Conservation (phyloP, 1,139 yeast species). For the Kluyveromyces sp. region DNA sequence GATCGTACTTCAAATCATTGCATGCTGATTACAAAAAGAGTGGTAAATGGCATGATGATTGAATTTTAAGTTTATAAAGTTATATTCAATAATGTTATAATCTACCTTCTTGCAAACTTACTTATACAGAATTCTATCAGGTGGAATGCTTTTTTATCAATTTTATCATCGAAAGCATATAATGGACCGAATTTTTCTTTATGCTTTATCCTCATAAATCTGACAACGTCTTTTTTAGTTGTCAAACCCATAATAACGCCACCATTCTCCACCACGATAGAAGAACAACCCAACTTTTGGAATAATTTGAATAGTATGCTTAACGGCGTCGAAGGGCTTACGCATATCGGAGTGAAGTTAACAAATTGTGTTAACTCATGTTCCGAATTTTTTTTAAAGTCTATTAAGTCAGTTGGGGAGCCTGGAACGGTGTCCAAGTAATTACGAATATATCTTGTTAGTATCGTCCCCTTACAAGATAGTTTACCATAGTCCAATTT, state of each 20-base stretch:
- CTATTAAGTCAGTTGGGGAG: not conserved
- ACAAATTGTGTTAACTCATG: constrained; percentile 23
- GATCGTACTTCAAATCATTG: constrained; percentile 56
- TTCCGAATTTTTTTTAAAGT: not conserved
- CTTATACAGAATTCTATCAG: constrained; percentile 9
- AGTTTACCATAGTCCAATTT: constrained; percentile 9
- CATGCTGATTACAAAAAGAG: constrained; percentile 66
- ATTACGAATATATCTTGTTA: constrained; percentile 13
- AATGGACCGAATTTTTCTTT: constrained; percentile 24
- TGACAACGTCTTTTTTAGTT: constrained; percentile 60
- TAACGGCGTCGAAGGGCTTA: constrained; percentile 47
- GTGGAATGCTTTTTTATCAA: constrained; percentile 22
- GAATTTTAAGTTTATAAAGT: constrained; percentile 5
- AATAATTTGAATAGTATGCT: constrained; percentile 64
- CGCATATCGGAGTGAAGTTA: constrained; percentile 57
- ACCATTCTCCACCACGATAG: constrained; percentile 53
- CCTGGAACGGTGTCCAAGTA: constrained; percentile 10
- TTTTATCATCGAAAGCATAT: constrained; percentile 18
- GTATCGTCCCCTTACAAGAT: constrained; percentile 24
- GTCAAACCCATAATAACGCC: constrained; percentile 54
- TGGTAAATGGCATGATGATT: constrained; percentile 77
- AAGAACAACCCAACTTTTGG: constrained; percentile 72
- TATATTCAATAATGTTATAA: constrained; percentile 1
- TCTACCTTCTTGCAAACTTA: constrained; percentile 9
- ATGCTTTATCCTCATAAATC: constrained; percentile 33